Percentiles rank a stretch among this genome's conserved stretches.
Conservation (phyloP, 2,329 filamentous ascomycete species). For the Diaporthe aspalathi region DNA sequence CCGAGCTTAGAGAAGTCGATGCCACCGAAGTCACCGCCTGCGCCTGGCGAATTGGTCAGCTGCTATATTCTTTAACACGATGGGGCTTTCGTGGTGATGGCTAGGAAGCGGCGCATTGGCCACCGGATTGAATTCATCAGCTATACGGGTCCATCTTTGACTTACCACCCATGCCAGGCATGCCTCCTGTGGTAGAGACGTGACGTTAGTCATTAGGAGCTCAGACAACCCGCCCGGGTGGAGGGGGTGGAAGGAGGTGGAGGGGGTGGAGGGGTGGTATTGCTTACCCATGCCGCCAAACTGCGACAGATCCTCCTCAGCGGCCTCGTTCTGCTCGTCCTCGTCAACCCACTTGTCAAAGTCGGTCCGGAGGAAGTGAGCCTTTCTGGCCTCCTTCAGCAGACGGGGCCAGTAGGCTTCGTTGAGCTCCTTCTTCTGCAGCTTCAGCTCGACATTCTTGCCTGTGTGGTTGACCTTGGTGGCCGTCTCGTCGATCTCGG, state of each 20-base stretch:
- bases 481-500: constrained; percentile 86
- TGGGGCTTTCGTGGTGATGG: not conserved
- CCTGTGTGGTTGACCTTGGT: constrained; percentile 89
- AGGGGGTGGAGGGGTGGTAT: constrained; percentile 30
- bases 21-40: constrained; percentile 79
- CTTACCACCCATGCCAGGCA: constrained; percentile 66
- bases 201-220: constrained; percentile 39
- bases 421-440: constrained; percentile 97
- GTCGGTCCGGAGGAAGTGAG: constrained; percentile 97
- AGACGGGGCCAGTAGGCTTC: constrained; percentile 96
- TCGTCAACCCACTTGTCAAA: constrained; percentile 99
- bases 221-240: too few relatives aligned
- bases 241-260: too few relatives aligned
- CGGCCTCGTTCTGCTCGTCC: constrained; percentile 94
- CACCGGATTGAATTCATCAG: not conserved
- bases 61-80: not conserved
- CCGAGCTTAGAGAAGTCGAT: constrained; percentile 96
- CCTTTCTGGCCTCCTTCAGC: constrained; percentile 88
- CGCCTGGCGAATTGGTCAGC: constrained; percentile 32
- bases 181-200: constrained; percentile 56
- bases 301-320: constrained; percentile 81
- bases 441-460: constrained; percentile 88
- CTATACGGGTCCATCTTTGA: constrained; percentile 39
- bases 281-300: constrained; percentile 72
- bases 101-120: not conserved